Evolutionary conservation across 805 yeast species (phyloP).

Genomic region (Nakazawaea laoshanensis): DNA sequence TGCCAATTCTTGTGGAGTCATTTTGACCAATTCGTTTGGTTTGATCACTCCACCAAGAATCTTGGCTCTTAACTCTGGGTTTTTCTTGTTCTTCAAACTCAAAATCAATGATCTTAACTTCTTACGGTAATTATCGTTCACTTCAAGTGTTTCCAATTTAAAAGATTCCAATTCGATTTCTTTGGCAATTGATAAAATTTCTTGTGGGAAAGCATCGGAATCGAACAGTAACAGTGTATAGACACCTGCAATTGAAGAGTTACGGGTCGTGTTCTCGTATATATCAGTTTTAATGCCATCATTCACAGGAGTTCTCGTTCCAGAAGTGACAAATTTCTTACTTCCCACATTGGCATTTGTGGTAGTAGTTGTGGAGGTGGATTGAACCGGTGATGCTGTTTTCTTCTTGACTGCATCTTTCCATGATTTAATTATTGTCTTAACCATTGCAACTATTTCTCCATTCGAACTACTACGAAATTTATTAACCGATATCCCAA

Average conservation of each 20-base stretch:
- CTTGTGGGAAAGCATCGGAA: conserved; percentile 40
- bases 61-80: conserved; percentile 72
- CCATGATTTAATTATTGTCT: conserved; percentile 81
- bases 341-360: too few relatives aligned
- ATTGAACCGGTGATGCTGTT: neutral
- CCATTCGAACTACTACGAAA: conserved; percentile 58
- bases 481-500: conserved; percentile 95
- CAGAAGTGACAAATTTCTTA: conserved; percentile 34
- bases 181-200: conserved; percentile 54
- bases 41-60: conserved; percentile 59
- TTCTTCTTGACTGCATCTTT: conserved; percentile 68
- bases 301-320: conserved; percentile 68
- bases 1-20: conserved; percentile 94
- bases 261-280: conserved; percentile 73
- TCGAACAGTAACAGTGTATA: conserved; percentile 88
- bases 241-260: conserved; percentile 73
- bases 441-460: conserved; percentile 67
- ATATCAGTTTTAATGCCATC: conserved; percentile 71
- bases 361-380: conserved; percentile 11
- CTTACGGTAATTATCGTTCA: conserved; percentile 60
- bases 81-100: conserved; percentile 82
- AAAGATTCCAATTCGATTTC: conserved; percentile 70
- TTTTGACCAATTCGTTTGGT: conserved; percentile 58
- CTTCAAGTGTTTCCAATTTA: conserved; percentile 46
- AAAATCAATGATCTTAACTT: conserved; percentile 81